Percentiles rank a stretch among this genome's conserved stretches.
phyloP scores from a whole-genome alignment of 2,329 filamentous ascomycete genomes.

The Beauveria caledonica region DNA sequence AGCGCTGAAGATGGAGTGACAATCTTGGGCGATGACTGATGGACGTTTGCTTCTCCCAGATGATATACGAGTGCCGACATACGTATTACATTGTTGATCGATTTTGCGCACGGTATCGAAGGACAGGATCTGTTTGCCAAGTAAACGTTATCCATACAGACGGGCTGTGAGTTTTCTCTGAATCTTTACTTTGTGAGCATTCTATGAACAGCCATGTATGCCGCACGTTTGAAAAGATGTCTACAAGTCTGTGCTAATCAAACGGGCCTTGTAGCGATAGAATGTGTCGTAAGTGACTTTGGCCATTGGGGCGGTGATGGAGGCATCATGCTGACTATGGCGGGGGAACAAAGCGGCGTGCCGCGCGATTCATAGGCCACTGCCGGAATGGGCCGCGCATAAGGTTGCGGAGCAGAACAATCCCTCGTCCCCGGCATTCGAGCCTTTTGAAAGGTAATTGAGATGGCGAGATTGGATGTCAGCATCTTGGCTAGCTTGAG shows the following conservation, averaged over 20 bases:
- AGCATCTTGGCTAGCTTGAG: background rate
- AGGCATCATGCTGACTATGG: background rate
- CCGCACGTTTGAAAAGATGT: background rate
- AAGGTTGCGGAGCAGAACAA: background rate
- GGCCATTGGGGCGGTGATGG: background rate
- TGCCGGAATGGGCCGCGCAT: background rate
- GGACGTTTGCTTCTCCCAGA: background rate
- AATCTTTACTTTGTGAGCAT: too few species aligned
- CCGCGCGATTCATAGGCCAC: background rate
- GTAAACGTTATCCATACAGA: background rate
- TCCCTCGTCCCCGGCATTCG: background rate
- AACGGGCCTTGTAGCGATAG: background rate
- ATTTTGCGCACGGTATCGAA: background rate
- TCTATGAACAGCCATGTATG: too few species aligned
- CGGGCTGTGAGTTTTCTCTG: background rate
- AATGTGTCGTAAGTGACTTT: background rate
- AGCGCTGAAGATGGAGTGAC: background rate
- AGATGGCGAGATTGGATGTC: background rate
- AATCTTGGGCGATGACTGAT: background rate
- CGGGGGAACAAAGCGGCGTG: background rate
- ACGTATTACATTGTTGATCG: background rate
- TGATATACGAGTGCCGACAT: slow-evolving; percentile 1
- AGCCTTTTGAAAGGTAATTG: background rate
- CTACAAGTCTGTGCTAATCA: background rate
- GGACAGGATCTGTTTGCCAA: background rate